phyloP scores from a whole-genome alignment of 208 protist genomes.

The Leishmania martiniquensis region DNA sequence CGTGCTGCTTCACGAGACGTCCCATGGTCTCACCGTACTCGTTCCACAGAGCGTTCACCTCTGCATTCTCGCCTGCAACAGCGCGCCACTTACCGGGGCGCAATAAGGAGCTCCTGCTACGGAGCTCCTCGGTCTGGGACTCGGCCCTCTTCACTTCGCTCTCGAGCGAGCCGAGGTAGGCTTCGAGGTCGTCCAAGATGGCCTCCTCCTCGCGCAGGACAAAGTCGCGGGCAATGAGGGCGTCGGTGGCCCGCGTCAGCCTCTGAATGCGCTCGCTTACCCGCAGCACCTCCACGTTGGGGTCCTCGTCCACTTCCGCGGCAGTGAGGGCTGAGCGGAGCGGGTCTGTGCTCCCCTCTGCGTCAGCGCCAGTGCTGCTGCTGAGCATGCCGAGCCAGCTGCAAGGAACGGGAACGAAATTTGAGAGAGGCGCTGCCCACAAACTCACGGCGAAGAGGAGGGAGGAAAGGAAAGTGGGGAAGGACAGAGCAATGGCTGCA shows the following conservation, averaged over 20 bases:
- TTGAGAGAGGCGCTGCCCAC: not conserved
- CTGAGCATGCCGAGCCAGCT: not conserved
- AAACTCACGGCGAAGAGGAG: not conserved
- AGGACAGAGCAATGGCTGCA: not conserved
- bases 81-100: constrained; percentile 8
- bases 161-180: constrained; percentile 38
- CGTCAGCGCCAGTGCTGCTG: not conserved
- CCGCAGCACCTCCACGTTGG: constrained; percentile 35
- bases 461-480: not conserved
- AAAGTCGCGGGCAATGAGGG: constrained; percentile 58
- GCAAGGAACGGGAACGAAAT: not conserved
- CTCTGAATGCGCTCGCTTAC: constrained; percentile 47
- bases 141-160: constrained; percentile 28
- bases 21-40: constrained; percentile 33
- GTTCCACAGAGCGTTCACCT: constrained; percentile 27
- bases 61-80: constrained; percentile 9
- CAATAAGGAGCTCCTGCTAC: constrained; percentile 40
- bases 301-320: constrained; percentile 10
- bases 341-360: not conserved
- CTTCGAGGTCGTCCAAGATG: constrained; percentile 50
- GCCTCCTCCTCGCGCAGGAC: constrained; percentile 44
- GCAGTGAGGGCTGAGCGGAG: not conserved
- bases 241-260: constrained; percentile 53
- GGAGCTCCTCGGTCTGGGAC: constrained; percentile 9
- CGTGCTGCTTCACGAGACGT: constrained; percentile 37